Base-by-base conservation (phyloP, 2,329 filamentous ascomycete species). In the Thermoascus crustaceus region DNA sequence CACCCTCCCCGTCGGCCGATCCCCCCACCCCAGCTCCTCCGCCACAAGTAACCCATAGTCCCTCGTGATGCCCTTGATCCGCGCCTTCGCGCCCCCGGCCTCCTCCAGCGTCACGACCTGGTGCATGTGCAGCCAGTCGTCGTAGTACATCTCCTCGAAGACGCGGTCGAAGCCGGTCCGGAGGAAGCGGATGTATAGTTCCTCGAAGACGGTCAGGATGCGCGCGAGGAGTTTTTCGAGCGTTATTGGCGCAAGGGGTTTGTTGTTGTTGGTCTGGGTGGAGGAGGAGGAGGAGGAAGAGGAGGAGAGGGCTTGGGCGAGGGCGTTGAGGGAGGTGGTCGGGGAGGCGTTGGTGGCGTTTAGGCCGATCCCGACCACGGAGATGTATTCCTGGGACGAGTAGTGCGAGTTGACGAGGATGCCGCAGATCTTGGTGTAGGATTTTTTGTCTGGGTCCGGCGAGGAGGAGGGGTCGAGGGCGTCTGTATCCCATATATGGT, bases 341-440 rank as follows among this genome's bases (percentile, higher is more conserved):
- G 91, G 91, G 0, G 81, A 78, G 1, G 75, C 69, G 57, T 96
- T 95, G 36, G 78, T 78, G 10, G 85, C 78, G 59, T 98, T 98
- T 47, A 98, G 57, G 2, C 91, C 91, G 46, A 86, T 78, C 18
- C 91, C 91, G 2, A 89, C 75, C 11, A 96, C 80, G 25, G 94
- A 75, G 44, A 89, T 84, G 61, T 94, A 96, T 43, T 78, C 74
- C 17, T 78, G 78, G 4, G 76, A 72, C 4, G 75, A 76, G 64
- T 91, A 96, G 39, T 79, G 78, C 43, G 85, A 91, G 57, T 94
- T 94, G 5, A 94, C 84, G 2, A 96, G 73, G 43, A 98, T 91
- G 4, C 91, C 91, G 35, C 85, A 86, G 35, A 98, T 88, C 54
- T 98, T 98, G 46, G 87, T 80, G 48, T 91, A 91, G 16, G 49